Conservation (phyloP, 2,329 filamentous ascomycete species). For the Neofusicoccum cordaticola region DNA sequence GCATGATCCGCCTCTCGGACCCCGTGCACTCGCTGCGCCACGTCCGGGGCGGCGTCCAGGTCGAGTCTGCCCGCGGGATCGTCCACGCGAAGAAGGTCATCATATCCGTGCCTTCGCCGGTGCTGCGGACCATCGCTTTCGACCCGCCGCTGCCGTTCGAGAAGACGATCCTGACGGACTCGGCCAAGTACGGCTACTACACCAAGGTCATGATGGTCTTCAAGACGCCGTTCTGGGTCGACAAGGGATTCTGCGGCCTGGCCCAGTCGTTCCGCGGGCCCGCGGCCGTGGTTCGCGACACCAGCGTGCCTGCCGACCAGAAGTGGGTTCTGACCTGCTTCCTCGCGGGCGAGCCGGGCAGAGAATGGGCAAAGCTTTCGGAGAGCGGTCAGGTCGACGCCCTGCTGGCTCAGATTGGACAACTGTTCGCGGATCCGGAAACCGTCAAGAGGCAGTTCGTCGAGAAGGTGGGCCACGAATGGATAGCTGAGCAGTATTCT, state of each 20-base stretch:
- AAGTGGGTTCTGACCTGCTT: conserved; percentile 42
- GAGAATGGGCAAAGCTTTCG: conserved; percentile 34
- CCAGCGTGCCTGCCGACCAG: conserved; percentile 26
- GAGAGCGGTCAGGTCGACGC: conserved; percentile 28
- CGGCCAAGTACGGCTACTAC: conserved; percentile 44
- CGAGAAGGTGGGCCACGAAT: conserved; percentile 28
- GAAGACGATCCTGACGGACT: conserved; percentile 39
- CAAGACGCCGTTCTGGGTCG: conserved; percentile 47
- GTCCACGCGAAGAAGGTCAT: conserved; percentile 48
- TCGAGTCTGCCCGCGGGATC: conserved; percentile 26
- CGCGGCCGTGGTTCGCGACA: conserved; percentile 28
- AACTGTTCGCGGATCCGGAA: conserved; percentile 25
- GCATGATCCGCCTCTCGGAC: conserved; percentile 28
- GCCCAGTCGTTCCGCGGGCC: conserved; percentile 41
- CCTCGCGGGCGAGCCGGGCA: conserved; percentile 38
- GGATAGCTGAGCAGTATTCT: conserved; percentile 27
- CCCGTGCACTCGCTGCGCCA: conserved; percentile 35
- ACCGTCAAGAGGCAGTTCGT: neutral
- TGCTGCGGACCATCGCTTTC: conserved; percentile 46
- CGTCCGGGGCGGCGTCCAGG: conserved; percentile 19
- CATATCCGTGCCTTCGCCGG: conserved; percentile 48
- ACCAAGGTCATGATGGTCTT: conserved; percentile 53
- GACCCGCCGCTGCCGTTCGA: conserved; percentile 43
- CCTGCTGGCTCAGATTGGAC: conserved; percentile 36
- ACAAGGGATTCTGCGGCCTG: conserved; percentile 46